Base-by-base conservation (phyloP, 768 basidiomycete genomes). In the Boletus reticulatus region DNA sequence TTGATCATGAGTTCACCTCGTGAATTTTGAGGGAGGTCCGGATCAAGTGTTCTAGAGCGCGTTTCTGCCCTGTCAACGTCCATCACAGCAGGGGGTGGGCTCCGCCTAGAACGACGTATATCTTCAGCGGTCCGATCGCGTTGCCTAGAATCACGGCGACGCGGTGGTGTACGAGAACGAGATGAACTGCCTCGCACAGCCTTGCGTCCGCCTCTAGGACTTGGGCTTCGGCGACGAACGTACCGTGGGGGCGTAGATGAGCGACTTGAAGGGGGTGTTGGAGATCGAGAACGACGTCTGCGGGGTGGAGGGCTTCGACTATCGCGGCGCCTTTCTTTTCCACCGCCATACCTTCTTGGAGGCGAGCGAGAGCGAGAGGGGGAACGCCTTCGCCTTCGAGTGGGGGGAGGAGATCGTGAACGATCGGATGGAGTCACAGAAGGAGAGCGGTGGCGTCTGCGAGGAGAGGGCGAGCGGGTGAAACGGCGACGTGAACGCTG, bases 1-100 rank as follows among this genome's bases (percentile, higher is more conserved):
- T 87, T 88, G 68, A 92, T 92, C 68, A 84, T 88, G 43, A 92
- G 69, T 63, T 88, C 87, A 9, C 78, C 77, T 24, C 58, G 62
- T 22, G 69, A 62, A 51, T 72, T 62, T 50, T 64, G 71, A 34
- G 64, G 69, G 19, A 73, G 67, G 48, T 73, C 62, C 32, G 60
- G 60, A 41, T 74, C 70, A 16, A 66, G 52, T 13, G 55, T 65
- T 47, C 62, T 68, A 11, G 63, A 57, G 31, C 52, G 67, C 17
- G 53, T 52, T 44, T 67, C 69, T 38, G 51, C 34, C 38, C 46
- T 58, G 45, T 67, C 67, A n/a, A 68, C 57, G 38, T 66, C 61
- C 59, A 68, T 64, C n/a, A 36, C 41, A 6, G 48, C 29, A 41
- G 63, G 59, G 3, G 74, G 69, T 45, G 58, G 57, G 31, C 65